A percentile compares a stretch with the other conserved stretches of the same genome.
Evolutionary conservation across 129 eudicot genomes (phyloP).

Genomic region (Helianthus tuberosus): DNA sequence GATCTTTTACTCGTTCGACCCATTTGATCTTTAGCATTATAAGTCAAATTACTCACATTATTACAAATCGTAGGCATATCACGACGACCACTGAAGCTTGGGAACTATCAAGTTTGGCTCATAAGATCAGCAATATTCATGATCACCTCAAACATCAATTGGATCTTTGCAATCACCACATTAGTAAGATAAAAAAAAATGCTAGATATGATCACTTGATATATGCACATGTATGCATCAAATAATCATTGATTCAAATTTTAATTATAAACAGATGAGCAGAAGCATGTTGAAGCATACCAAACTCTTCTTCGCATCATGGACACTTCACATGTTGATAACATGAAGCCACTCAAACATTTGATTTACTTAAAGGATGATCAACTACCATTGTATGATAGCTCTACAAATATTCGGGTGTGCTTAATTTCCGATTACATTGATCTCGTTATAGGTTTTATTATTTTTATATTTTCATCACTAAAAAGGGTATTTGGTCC

Average conservation of each 20-base stretch:
- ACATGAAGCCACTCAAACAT: conserved; percentile 62
- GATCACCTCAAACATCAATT: conserved; percentile 55
- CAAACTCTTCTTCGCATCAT: conserved; percentile 52
- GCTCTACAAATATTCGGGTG: conserved; percentile 62
- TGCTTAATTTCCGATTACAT: conserved; percentile 1
- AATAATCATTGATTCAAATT: neutral
- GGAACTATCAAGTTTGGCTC: conserved; percentile 79
- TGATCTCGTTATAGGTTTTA: neutral
- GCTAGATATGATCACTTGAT: neutral
- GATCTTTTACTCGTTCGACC: neutral
- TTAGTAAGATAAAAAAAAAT: conserved; percentile 45
- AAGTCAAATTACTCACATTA: neutral
- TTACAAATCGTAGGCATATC: conserved; percentile 41
- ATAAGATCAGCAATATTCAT: conserved; percentile 67
- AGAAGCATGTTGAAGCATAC: conserved; percentile 63
- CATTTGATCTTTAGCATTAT: neutral
- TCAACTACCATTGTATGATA: conserved; percentile 69
- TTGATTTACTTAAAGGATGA: conserved; percentile 67
- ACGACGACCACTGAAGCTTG: conserved; percentile 71
- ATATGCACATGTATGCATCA: neutral
- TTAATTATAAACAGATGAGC: conserved; percentile 47
- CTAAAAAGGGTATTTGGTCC: neutral
- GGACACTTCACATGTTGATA: conserved; percentile 71
- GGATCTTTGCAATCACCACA: conserved; percentile 56
- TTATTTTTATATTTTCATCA: neutral